Percentiles rank a stretch among this genome's conserved stretches.
Evolutionary conservation across 805 yeast species (phyloP).

Genomic region (Alloascoidea hylecoeti): DNA sequence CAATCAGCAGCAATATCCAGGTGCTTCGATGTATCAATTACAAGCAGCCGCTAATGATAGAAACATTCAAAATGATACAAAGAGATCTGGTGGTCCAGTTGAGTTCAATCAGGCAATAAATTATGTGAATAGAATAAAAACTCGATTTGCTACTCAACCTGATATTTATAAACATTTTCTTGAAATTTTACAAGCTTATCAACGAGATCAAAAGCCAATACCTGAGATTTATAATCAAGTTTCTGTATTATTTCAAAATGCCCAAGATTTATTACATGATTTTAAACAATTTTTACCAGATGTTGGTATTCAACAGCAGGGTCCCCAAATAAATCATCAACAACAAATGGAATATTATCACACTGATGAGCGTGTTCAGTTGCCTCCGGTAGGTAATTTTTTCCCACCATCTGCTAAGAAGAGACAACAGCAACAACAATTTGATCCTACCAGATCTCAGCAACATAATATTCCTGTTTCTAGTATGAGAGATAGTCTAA

Average conservation of each 20-base stretch:
- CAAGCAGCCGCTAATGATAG: too few relatives aligned
- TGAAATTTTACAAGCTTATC: neutral
- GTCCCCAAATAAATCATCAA: too few relatives aligned
- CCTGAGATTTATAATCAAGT: neutral
- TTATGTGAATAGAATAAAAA: neutral
- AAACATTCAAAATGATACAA: neutral
- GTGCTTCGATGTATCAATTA: too few relatives aligned
- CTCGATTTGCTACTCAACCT: neutral
- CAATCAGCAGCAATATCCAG: too few relatives aligned
- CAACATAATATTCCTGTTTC: constrained; percentile 34
- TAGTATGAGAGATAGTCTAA: constrained; percentile 24
- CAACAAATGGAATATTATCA: constrained; percentile 1
- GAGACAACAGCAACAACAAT: constrained; percentile 12
- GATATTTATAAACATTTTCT: neutral
- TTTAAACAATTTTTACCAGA: constrained; percentile 6
- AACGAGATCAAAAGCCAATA: neutral
- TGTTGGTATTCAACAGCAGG: constrained; percentile 14
- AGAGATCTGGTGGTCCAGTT: constrained; percentile 7
- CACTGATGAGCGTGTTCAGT: constrained; percentile 29
- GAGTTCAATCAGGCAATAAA: neutral
- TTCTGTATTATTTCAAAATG: neutral
- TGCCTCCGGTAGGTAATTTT: constrained; percentile 84
- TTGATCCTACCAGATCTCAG: constrained; percentile 11
- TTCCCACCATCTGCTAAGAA: constrained; percentile 43
- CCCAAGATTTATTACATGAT: neutral